Evolutionary conservation across 108 stramenopile genomes (phyloP).

Genomic region (Cylindrotheca closterium): DNA sequence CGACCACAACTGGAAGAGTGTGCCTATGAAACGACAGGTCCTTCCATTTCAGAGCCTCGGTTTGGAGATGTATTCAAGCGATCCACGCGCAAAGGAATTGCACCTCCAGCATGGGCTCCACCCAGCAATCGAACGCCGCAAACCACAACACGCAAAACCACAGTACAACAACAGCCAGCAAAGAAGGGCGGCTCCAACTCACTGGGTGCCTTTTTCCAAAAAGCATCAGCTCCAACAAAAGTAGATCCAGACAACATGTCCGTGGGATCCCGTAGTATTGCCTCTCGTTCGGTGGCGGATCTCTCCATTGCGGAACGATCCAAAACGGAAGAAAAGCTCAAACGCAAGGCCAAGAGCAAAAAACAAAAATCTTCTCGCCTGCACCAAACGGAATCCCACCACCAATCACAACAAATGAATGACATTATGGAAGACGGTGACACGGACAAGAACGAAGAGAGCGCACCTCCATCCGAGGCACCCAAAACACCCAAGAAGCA

Average conservation of each 20-base stretch:
- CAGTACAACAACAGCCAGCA: not conserved
- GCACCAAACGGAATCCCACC: not conserved
- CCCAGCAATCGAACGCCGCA: not conserved
- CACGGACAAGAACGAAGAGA: not conserved
- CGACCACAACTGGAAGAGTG: slow-evolving; percentile 24
- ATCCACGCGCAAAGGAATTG: not conserved
- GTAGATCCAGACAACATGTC: slow-evolving; percentile 21
- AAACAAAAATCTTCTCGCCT: not conserved
- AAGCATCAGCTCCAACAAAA: not conserved
- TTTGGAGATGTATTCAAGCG: slow-evolving; percentile 8
- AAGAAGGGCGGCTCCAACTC: not conserved
- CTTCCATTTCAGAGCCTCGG: slow-evolving; percentile 15
- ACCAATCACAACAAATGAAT: not conserved
- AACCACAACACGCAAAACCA: slow-evolving; percentile 6
- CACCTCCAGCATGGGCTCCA: not conserved
- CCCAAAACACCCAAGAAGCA: not conserved
- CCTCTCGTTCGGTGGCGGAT: slow-evolving; percentile 17
- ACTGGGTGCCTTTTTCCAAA: slow-evolving; percentile 18
- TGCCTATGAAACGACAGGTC: slow-evolving; percentile 20
- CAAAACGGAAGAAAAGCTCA: slow-evolving; percentile 19
- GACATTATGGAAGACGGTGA: not conserved
- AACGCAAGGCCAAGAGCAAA: not conserved
- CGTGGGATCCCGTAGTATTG: slow-evolving; percentile 15
- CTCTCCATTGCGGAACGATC: slow-evolving; percentile 18
- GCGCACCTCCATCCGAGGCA: not conserved